A percentile compares a stretch with the other conserved stretches of the same genome.
Evolutionary conservation across 2,329 filamentous ascomycete species (phyloP).

Genomic region (Esteya vermicola): DNA sequence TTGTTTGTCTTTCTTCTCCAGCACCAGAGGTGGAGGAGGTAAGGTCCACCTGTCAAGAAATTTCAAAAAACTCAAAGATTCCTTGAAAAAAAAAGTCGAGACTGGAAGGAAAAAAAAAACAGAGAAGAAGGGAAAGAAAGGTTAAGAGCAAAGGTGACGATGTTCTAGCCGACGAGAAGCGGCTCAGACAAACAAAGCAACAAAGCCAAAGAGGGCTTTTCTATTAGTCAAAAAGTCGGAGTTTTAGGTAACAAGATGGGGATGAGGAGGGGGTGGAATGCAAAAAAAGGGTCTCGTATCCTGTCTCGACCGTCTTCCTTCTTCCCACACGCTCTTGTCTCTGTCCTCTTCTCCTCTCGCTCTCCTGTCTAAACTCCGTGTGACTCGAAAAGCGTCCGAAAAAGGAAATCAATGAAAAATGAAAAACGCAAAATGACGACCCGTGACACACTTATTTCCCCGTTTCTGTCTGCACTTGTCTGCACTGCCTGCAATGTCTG

Average conservation of each 20-base stretch:
- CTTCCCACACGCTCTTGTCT: neutral
- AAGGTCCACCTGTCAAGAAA: too few relatives aligned
- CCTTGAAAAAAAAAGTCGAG: too few relatives aligned
- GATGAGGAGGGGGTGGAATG: slow-evolving; percentile 1
- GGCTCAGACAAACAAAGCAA: neutral
- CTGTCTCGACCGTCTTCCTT: neutral
- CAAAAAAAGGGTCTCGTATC: slow-evolving; percentile 4
- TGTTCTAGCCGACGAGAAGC: neutral
- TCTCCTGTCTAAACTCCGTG: too few relatives aligned
- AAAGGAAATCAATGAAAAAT: too few relatives aligned
- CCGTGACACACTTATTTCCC: too few relatives aligned
- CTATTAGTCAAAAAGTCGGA: slow-evolving; percentile 30
- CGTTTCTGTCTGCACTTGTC: too few relatives aligned
- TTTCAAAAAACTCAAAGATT: too few relatives aligned
- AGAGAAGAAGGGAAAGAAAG: neutral
- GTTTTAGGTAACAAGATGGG: slow-evolving; percentile 29
- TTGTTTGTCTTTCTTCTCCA: too few relatives aligned
- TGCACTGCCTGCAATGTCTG: too few relatives aligned
- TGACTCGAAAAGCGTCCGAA: too few relatives aligned
- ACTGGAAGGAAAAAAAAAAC: neutral
- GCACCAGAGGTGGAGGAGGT: too few relatives aligned
- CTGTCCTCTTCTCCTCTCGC: neutral
- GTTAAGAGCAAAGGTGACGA: neutral
- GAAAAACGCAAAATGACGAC: too few relatives aligned
- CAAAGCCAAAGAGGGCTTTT: slow-evolving; percentile 16